Percentiles rank a stretch among this genome's conserved stretches.
Conservation (phyloP, 129 eudicot genomes). For the Lonicera japonica region DNA sequence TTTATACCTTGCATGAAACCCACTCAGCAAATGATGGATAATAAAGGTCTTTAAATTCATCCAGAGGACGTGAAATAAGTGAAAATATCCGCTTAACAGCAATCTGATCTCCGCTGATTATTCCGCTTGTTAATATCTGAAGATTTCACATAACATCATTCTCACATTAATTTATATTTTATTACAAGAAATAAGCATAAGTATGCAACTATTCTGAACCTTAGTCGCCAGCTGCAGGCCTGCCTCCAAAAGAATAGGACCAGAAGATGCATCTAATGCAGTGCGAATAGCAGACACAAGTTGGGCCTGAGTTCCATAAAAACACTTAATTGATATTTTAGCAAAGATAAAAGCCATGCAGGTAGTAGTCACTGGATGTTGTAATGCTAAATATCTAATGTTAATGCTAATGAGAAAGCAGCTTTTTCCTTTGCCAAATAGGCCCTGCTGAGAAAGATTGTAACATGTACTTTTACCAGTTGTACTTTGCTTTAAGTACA, state of each 20-base stretch:
- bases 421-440: too few species aligned
- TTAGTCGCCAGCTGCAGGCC: conserved; percentile 91
- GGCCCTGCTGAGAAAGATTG: too few species aligned
- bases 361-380: too few species aligned
- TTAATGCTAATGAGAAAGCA: too few species aligned
- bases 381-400: too few species aligned
- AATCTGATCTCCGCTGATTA: conserved; percentile 84
- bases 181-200: conserved; percentile 4
- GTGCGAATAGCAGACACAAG: conserved; percentile 91
- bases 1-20: conserved; percentile 89
- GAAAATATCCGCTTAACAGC: conserved; percentile 91
- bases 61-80: conserved; percentile 82
- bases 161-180: conserved; percentile 12
- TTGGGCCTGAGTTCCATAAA: conserved; percentile 58
- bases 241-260: conserved; percentile 92
- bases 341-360: not conserved
- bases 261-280: conserved; percentile 73
- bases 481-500: too few species aligned
- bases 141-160: conserved; percentile 18
- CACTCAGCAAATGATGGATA: conserved; percentile 98
- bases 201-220: conserved; percentile 34
- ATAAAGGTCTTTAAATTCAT: conserved; percentile 82
- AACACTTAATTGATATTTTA: not conserved
- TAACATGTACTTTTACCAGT: too few species aligned
- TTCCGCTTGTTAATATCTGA: conserved; percentile 87